Base-by-base conservation (phyloP, 2,329 filamentous ascomycete species). In the Aureobasidium melanogenum region DNA sequence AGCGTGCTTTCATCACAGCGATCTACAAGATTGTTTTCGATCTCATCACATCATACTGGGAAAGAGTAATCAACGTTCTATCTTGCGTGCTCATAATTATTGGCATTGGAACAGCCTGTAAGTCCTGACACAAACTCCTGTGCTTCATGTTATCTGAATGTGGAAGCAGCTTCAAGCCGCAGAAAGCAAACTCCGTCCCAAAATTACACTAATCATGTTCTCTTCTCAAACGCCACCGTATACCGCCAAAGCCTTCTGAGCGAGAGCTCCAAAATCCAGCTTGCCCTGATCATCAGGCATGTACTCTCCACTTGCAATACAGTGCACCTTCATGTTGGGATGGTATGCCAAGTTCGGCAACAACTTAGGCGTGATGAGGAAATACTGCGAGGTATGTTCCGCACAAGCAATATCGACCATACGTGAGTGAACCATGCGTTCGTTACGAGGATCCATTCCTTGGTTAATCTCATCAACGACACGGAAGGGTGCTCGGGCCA, bases 401-500 rank as follows among this genome's bases (percentile, higher is more conserved):
- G 85, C 84, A 74, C 94, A 97, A 46, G 94, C 94, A 71, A 99
- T 97, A 70, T 97, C 91, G 9, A 99, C 94, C 88, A 99, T 95
- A 65, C 94, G 89, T 72, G 93, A 91, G 76, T 99, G 94, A 17
- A 99, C 92, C 84, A 97, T 95, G 28, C 94, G 89, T 76, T 99
- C 94, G 75, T 99, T 99, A 69, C 94, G 87, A 46, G 93, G 94
- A 73, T 99, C 94, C 94, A 99, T 99, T 66, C 94, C 94, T 76
- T 99, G 94, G 72, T 99, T 99, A 80, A 99, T 99, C 77, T 99
- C 94, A 75, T 99, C 94, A 63, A 99, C 94, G 54, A 99, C 93
- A 57, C 94, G 91, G 83, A 99, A 99, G 1, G 94, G 94, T 3
- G 92, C 91, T 69, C 91, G 88, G 17, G 94, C 93, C 69, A 99